Evolutionary conservation across 2,329 filamentous ascomycete species (phyloP).

Genomic region (Knufia petricola): DNA sequence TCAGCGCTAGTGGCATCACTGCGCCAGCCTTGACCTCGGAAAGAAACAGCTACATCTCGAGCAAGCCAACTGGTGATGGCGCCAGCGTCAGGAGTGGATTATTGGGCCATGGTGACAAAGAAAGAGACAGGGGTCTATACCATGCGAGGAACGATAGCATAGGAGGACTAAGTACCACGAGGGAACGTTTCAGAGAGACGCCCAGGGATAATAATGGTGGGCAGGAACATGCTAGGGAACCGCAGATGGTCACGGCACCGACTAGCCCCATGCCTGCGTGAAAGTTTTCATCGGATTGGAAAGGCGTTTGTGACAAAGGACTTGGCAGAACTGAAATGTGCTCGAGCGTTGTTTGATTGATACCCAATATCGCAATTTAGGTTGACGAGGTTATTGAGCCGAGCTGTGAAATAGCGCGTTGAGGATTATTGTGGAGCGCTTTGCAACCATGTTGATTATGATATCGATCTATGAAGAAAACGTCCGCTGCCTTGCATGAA

Average conservation of each 20-base stretch:
- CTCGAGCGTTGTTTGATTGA: constrained; percentile 5
- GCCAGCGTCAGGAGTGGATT: constrained; percentile 70
- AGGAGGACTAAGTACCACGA: constrained; percentile 16
- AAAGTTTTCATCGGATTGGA: neutral
- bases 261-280: constrained; percentile 15
- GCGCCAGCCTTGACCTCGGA: constrained; percentile 61
- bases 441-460: too few relatives aligned
- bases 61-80: constrained; percentile 51
- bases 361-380: constrained; percentile 1
- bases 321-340: neutral
- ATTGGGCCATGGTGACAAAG: constrained; percentile 72
- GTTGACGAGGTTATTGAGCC: too few relatives aligned
- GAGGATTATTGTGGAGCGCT: too few relatives aligned
- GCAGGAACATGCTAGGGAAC: constrained; percentile 9
- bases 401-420: too few relatives aligned
- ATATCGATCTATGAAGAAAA: too few relatives aligned
- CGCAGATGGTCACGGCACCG: constrained; percentile 19
- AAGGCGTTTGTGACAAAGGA: neutral
- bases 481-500: too few relatives aligned
- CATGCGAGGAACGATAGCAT: constrained; percentile 21
- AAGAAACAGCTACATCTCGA: constrained; percentile 69
- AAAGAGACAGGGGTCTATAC: constrained; percentile 51
- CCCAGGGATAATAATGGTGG: constrained; percentile 10
- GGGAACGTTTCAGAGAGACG: neutral
- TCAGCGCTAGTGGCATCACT: constrained; percentile 59